Base-by-base conservation (phyloP, 2,329 filamentous ascomycete genomes). In the Pyricularia pennisetigena region DNA sequence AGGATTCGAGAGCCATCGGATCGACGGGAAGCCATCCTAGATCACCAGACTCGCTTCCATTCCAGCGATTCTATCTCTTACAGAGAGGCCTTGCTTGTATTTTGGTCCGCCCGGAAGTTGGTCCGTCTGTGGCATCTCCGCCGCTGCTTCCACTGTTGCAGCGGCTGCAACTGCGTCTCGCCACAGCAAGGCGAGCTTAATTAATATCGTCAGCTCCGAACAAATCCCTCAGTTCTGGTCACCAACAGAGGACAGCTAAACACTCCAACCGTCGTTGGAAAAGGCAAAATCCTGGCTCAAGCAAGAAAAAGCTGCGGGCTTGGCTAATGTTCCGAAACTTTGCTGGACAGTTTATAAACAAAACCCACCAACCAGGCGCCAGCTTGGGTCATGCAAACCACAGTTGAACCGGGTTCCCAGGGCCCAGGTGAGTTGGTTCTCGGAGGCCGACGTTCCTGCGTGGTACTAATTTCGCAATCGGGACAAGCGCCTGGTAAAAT, bases 341-440 rank as follows among this genome's bases (percentile, higher is more conserved):
- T 26, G 24, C 29, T 62, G 59, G 59, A 28, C 6, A 14, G 59
- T 28, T 28, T 54, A n/a, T 26, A 57, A 10, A 68, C 67, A 69
- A 68, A 68, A 65, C 67, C 68, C 67, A 65, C 67, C 67, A 68
- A 66, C 64, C 66, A 66, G 32, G 61, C 10, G 62, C 28, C 23
- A 32, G 23, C 14, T 24, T 49, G 24, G 30, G 61, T 35, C 41
- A 54, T 61, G 41, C 32, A 63, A 61, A 65, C 32, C 65, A 63
- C 61, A 16, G 59, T 62, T 28, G 12, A 62, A 24, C 24, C 59
- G 59, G 59, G 24, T 62, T n/a, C n/a, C 12, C 23, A 10, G 29
- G 59, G 59, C 24, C 26, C 59, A 62, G 59, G 59, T 20, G 59
- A 20, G 59, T 28, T 61, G 59, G 24, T 28, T 28, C 24, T 62